Evolutionary conservation across 2,329 filamentous ascomycete species (phyloP), one percentile per base, ranked within the genome.

Genomic region (Diaporthe nobilis): DNA sequence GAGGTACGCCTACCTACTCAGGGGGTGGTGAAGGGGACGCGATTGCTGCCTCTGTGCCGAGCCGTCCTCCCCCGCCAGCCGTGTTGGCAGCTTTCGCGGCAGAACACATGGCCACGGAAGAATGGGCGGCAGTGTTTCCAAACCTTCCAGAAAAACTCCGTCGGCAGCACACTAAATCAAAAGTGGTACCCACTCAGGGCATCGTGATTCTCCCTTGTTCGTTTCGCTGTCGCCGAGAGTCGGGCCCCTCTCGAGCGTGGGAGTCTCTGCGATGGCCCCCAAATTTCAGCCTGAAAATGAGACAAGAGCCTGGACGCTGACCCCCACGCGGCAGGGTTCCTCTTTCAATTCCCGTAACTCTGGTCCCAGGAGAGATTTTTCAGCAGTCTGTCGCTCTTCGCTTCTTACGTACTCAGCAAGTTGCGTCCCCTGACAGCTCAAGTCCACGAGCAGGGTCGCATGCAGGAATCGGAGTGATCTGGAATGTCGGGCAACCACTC

Each of bases 211-310:
- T 67, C 60, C 58, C 60, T 44, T 68, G 47, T 47, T 70, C 44
- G 63, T 71, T 22, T 77, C 75, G 75, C 73, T 65, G 60, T 75
- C 73, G 61, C 73, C 75, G 75, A 75, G 53, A 49, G 34, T 61
- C 58, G 58, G 58, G 60, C 65, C 58, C 75, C 75, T 42, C 71
- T 58, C 15, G 17, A 37, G 67, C 65, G 65, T 70, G 49, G 65
- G 65, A 70, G 65, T 42, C 49, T 28, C 58, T 39, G 22, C n/a
- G 51, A 34, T 39, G 71, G 68, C 73, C 72, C 75, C 72, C 55
- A 58, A 67, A 72, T 74, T 63, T 72, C 75, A 68, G 72, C 72
- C 72, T 60, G 72, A 74, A 49, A 67, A 75, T 70, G 57, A 65
- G 63, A 71, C 34, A 60, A 60, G 17, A 65, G 73, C 63, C 63